phyloP scores from a whole-genome alignment of 2,329 filamentous ascomycete genomes.

The Alternaria longipes region DNA sequence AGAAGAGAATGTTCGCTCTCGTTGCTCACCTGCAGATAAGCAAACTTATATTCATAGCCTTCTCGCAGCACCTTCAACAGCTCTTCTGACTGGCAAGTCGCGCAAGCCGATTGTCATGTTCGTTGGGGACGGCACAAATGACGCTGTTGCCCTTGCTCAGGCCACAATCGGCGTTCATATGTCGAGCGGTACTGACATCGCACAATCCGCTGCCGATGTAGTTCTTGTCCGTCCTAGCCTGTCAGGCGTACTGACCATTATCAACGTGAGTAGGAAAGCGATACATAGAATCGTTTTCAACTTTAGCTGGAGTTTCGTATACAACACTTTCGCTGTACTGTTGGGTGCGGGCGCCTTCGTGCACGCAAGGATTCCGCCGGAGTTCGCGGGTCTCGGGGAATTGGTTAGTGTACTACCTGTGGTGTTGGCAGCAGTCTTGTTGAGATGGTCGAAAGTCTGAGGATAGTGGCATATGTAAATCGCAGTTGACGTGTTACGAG shows the following conservation, averaged over 20 bases:
- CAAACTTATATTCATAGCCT: conserved; percentile 59
- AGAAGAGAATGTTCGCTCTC: conserved; percentile 53
- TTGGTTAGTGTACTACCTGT: conserved; percentile 78
- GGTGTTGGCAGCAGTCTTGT: conserved; percentile 63
- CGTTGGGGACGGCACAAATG: conserved; percentile 83
- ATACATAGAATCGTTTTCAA: conserved; percentile 66
- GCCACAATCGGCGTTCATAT: conserved; percentile 77
- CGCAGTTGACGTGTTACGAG: neutral
- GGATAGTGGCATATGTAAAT: neutral
- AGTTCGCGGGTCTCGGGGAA: conserved; percentile 75
- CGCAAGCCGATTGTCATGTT: conserved; percentile 65
- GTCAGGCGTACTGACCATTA: conserved; percentile 62
- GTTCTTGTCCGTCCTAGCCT: conserved; percentile 66
- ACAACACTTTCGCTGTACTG: conserved; percentile 74
- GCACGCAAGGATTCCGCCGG: conserved; percentile 66
- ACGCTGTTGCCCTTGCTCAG: conserved; percentile 75
- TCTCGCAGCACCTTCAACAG: conserved; percentile 9
- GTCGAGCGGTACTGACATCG: conserved; percentile 67
- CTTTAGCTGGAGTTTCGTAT: conserved; percentile 74
- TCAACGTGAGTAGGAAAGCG: conserved; percentile 61
- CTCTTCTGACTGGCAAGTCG: neutral
- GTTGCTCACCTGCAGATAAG: conserved; percentile 64
- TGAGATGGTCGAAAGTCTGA: conserved; percentile 51
- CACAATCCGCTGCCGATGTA: conserved; percentile 72
- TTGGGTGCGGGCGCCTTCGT: conserved; percentile 68